These are phyloP conservation scores for Calonectria fujianensis DNA, from an alignment of 2,329 filamentous ascomycete genomes.

Conservation along the genomic window DNA sequence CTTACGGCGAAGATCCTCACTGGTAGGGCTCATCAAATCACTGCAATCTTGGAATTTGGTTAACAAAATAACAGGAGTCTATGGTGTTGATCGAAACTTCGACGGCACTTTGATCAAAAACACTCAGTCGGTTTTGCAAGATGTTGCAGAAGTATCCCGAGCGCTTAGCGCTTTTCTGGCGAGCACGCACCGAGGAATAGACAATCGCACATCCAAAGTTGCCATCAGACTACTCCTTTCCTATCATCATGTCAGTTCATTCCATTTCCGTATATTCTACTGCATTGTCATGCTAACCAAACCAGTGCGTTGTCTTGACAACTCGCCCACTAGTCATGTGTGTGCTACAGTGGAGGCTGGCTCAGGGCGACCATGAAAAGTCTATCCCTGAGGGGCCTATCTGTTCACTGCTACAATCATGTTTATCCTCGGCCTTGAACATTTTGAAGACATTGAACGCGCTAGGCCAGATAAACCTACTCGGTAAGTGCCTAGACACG, in stretches of 20 bases:
- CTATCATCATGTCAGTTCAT: slow-evolving; percentile 16
- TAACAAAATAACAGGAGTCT: slow-evolving; percentile 3
- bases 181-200: slow-evolving; percentile 3
- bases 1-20: slow-evolving; percentile 25
- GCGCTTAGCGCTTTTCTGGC: slow-evolving; percentile 15
- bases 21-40: background rate
- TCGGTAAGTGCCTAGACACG: background rate
- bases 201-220: slow-evolving; percentile 25
- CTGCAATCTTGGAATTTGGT: background rate
- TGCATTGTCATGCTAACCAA: background rate
- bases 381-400: slow-evolving; percentile 21
- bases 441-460: slow-evolving; percentile 23
- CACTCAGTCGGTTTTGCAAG: slow-evolving; percentile 28
- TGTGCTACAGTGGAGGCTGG: slow-evolving; percentile 4
- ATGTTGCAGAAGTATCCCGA: slow-evolving; percentile 23
- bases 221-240: slow-evolving; percentile 21
- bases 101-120: slow-evolving; percentile 32
- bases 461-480: slow-evolving; percentile 18
- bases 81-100: slow-evolving; percentile 33
- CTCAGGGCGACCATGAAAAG: background rate
- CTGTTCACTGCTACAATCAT: slow-evolving; percentile 19
- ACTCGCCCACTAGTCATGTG: slow-evolving; percentile 29
- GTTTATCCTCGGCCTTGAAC: slow-evolving; percentile 20
- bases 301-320: slow-evolving; percentile 28
- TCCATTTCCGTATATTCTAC: background rate